Base-by-base conservation (phyloP, 1,139 yeast genomes). In the Yarrowia galli region DNA sequence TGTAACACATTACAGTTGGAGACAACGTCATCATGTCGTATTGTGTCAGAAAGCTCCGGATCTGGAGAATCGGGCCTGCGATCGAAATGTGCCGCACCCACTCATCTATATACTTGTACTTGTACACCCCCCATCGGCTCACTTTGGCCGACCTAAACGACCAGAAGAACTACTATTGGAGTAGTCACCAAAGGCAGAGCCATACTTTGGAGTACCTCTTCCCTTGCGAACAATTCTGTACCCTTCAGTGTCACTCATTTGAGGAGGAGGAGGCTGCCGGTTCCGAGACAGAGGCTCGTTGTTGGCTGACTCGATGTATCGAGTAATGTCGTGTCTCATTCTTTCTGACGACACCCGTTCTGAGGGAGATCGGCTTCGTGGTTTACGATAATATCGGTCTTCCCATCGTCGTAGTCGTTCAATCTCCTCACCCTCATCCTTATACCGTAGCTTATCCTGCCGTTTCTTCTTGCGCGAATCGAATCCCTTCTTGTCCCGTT, bases 1-100 rank as follows among this genome's bases (percentile, higher is more conserved):
- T 48, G 36, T 48, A 9, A n/a, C 53, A 48, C 22, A 16, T 25
- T 48, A 48, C 22, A 25, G 53, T 46, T 46, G 53, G n/a, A 16
- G 20, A 16, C 35, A 9, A 20, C 22, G 15, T 23, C 7, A 28
- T 16, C 18, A 28, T 48, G 53, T n/a, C 25, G 38, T 32, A 23
- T 23, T 16, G 32, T 45, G 32, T 45, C 49, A 23, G 5, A n/a
- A 38, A 36, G 43, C 7, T 15, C 45, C 23, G 45, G 12, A 18
- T 3, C 23, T 42, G 45, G n/a, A n/a, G n/a, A n/a, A n/a, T n/a
- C n/a, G n/a, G n/a, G n/a, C n/a, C n/a, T n/a, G n/a, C n/a, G n/a
- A n/a, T n/a, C n/a, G n/a, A n/a, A n/a, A n/a, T n/a, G n/a, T n/a
- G n/a, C n/a, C n/a, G n/a, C n/a, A n/a, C n/a, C n/a, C n/a, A 10